These are phyloP conservation scores for Anthracocystis setariae DNA, from an alignment of 1,284 basidiomycete species.

Conservation along the genomic window DNA sequence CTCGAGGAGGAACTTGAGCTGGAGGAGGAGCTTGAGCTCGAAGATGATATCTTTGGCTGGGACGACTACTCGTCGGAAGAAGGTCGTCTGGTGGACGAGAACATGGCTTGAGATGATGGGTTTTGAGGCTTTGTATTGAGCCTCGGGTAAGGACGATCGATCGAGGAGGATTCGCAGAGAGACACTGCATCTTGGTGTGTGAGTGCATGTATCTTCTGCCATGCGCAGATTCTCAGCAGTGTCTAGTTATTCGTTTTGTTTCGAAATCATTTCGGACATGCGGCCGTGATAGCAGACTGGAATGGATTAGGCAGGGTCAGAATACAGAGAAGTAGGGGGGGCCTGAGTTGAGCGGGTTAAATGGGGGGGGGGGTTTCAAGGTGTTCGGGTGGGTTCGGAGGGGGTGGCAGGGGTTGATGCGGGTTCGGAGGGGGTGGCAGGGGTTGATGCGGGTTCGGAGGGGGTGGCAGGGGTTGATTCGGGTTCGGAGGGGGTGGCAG, in stretches of 20 bases:
- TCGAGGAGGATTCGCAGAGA: too few relatives aligned
- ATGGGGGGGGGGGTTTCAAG: neutral
- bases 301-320: too few relatives aligned
- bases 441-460: slow-evolving; percentile 1
- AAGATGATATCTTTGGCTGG: slow-evolving; percentile 3
- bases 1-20: slow-evolving; percentile 18
- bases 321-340: neutral
- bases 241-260: too few relatives aligned
- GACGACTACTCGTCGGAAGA: slow-evolving; percentile 9
- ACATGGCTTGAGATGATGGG: neutral
- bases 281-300: too few relatives aligned
- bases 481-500: slow-evolving; percentile 10
- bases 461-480: slow-evolving; percentile 7
- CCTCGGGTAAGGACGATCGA: too few relatives aligned
- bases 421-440: neutral
- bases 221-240: too few relatives aligned
- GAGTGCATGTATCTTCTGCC: too few relatives aligned
- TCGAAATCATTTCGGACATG: too few relatives aligned
- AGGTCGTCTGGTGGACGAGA: neutral
- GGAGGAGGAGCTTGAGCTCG: slow-evolving; percentile 14
- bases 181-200: too few relatives aligned
- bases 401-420: slow-evolving; percentile 2
- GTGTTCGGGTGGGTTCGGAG: slow-evolving; percentile 10
- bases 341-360: neutral
- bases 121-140: too few relatives aligned